Evolutionary conservation across 2,329 filamentous ascomycete genomes (phyloP).

Genomic region (Rachicladosporium sp.): DNA sequence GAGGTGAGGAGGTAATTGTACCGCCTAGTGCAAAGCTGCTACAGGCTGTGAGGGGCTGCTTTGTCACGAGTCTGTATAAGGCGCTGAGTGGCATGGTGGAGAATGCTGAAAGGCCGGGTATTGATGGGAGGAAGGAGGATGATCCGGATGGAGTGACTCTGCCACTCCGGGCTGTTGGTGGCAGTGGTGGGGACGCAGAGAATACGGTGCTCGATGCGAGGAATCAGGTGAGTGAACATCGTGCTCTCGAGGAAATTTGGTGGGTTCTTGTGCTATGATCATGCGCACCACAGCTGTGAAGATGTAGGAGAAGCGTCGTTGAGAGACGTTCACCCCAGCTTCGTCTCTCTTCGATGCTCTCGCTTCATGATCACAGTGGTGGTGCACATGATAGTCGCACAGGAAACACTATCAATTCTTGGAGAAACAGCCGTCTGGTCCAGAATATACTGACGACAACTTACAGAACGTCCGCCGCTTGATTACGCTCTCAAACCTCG

Average conservation of each 20-base stretch:
- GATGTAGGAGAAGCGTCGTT: no score
- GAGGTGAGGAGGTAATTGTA: constrained; percentile 64
- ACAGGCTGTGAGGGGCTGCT: constrained; percentile 82
- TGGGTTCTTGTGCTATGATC: no score
- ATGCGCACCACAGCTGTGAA: no score
- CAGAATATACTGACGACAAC: no score
- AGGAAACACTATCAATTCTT: no score
- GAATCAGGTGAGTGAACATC: constrained; percentile 34
- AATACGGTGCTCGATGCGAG: constrained; percentile 29
- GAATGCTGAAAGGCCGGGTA: constrained; percentile 70
- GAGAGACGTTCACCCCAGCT: no score
- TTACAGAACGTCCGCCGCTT: constrained; percentile 59
- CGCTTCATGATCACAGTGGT: no score
- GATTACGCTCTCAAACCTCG: constrained; percentile 83
- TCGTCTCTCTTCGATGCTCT: no score
- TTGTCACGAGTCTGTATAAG: constrained; percentile 88
- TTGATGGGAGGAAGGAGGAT: constrained; percentile 42
- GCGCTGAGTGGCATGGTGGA: constrained; percentile 92
- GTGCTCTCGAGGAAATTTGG: neutral
- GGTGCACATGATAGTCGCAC: no score
- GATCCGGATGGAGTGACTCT: constrained; percentile 38
- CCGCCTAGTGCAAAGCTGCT: constrained; percentile 78
- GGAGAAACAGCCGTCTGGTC: no score
- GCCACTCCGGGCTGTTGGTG: constrained; percentile 12
- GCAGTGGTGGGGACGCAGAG: constrained; percentile 3